A percentile compares a stretch with the other conserved stretches of the same genome.
These are phyloP conservation scores for Herpetospermum pedunculosum DNA, from an alignment of 306 rosid genomes.

Conservation along the genomic window DNA sequence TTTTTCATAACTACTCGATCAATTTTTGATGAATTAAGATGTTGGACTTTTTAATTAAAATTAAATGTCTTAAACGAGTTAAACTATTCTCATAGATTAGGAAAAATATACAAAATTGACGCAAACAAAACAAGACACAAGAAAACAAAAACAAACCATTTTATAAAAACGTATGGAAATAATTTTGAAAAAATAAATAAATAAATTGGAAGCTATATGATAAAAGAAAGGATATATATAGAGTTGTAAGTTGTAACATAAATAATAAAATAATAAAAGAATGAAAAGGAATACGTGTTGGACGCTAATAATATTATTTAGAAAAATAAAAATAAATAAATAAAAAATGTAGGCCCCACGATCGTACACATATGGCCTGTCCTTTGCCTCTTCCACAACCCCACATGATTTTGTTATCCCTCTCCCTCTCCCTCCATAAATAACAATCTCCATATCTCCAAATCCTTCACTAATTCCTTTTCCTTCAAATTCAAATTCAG, in stretches of 20 bases:
- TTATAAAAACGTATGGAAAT: neutral
- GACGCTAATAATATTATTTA: neutral
- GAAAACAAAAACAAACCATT: neutral
- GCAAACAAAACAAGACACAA: neutral
- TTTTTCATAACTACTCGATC: too few relatives aligned
- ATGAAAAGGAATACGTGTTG: constrained; percentile 3
- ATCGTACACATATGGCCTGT: constrained; percentile 10
- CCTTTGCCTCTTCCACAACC: constrained; percentile 8
- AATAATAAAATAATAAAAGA: neutral
- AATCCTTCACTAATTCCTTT: neutral
- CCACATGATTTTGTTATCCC: constrained; percentile 2
- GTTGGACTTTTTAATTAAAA: too few relatives aligned
- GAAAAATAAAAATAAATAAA: neutral
- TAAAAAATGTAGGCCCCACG: neutral
- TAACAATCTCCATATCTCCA: neutral
- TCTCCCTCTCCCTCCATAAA: constrained; percentile 1
- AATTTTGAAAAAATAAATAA: neutral
- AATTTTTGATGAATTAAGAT: too few relatives aligned
- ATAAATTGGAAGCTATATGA: neutral
- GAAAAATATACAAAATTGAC: too few relatives aligned
- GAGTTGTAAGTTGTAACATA: neutral
- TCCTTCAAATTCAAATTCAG: neutral
- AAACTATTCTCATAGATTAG: too few relatives aligned
- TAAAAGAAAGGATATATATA: too few relatives aligned
- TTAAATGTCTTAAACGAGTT: too few relatives aligned